Evolutionary conservation across 2,329 filamentous ascomycete genomes (phyloP).

Genomic region (Trichoderma citrinoviride): DNA sequence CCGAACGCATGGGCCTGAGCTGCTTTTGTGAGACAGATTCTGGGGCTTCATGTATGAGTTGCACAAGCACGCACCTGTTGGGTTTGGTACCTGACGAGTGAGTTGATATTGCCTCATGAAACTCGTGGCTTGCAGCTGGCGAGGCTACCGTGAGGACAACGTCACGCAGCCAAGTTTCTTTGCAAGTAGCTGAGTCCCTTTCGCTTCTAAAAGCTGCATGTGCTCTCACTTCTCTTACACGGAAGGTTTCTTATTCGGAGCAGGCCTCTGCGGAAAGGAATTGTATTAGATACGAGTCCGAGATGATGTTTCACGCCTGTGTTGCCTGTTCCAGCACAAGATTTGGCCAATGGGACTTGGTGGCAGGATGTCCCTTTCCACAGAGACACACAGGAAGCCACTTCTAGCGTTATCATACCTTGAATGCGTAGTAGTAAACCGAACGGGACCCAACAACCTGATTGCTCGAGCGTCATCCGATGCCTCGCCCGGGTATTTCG

Average conservation of each 20-base stretch:
- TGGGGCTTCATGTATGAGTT: background rate
- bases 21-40: background rate
- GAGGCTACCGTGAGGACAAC: background rate
- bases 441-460: background rate
- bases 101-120: background rate
- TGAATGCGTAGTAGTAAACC: background rate
- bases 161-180: background rate
- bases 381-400: background rate
- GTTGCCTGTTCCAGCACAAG: background rate
- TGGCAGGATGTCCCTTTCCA: background rate
- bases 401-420: background rate
- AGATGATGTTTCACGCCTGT: background rate
- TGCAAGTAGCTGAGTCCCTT: background rate
- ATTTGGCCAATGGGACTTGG: no score
- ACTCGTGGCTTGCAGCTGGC: background rate
- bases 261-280: background rate
- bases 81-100: background rate
- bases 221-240: background rate
- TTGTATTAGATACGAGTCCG: no score
- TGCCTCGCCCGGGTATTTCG: background rate
- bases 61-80: background rate
- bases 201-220: background rate
- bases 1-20: background rate
- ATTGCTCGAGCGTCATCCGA: background rate
- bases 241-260: background rate